Base-by-base conservation (phyloP, 1,284 basidiomycete species). In the Gymnopus androsaceus region DNA sequence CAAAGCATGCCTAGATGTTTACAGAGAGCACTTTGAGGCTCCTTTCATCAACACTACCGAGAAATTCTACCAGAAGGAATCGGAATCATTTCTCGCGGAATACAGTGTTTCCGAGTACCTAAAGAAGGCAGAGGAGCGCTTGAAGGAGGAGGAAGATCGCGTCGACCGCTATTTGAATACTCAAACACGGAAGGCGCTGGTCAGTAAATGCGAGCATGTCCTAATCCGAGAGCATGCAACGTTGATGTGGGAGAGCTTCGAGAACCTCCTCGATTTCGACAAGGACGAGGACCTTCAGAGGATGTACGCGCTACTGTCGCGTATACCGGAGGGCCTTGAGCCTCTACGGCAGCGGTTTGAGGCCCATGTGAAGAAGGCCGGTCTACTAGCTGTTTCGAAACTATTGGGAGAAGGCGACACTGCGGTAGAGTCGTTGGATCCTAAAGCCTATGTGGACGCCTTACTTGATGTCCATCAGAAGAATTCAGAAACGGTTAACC, bases 61-160 rank as follows among this genome's bases (percentile, higher is more conserved):
- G 72, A 79, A 84, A 50, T 98, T 95, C 78, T 99, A 99, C 80
- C 86, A 85, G 61, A 81, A 88, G 59, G 96, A 99, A 73, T 96
- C 94, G 1, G 86, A 93, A 60, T 82, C 88, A 2, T 99, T 96
- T 79, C 84, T 98, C 27, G 86, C 88, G 1, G 86, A 90, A 66
- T 96, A 95, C 72, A 90, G 85, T 45, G 92, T 98, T 33, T 92
- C 94, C 23, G 97, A 99, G 71, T 99, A 99, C 73, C 83, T 99
- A 72, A 95, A 91, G 80, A 96, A 95, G 75, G 97, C 94, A 2
- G 95, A 98, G 68, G 88, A 89, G 64, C 85, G 97, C 28, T 76
- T 99, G 56, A 83, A 87, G 58, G 96, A 99, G 72, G 97, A 99
- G 69, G 94, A 96, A 69, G 92, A 96, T 64, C 86, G 97, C 36